These are phyloP conservation scores for Neonectria sp. DNA, from an alignment of 2,329 filamentous ascomycete species.

Conservation along the genomic window DNA sequence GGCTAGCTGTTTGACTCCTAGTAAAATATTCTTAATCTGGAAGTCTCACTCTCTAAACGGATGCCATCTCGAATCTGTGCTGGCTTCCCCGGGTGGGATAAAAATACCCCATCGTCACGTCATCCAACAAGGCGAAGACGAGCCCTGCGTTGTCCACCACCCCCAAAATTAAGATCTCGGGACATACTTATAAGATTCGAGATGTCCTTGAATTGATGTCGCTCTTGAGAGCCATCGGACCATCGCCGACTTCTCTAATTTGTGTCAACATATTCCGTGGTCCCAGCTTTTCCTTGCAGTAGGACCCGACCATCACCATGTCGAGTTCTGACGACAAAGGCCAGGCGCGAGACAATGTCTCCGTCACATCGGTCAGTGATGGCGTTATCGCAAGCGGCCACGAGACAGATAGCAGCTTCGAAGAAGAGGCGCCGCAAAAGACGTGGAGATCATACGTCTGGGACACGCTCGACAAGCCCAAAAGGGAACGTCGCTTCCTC, in stretches of 20 bases:
- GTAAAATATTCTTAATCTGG: background rate
- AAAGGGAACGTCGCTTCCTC: conserved; percentile 57
- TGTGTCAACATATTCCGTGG: background rate
- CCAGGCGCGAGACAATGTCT: conserved; percentile 17
- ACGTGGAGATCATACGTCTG: conserved; percentile 65
- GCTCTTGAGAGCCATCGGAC: background rate
- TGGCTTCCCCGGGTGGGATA: conserved; percentile 12
- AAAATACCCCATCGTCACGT: conserved; percentile 21
- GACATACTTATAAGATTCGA: conserved; percentile 6
- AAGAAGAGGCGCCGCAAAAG: conserved; percentile 49
- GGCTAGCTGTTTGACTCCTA: conserved; percentile 4
- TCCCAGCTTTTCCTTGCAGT: background rate
- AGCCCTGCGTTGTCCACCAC: conserved; percentile 5
- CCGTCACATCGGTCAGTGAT: conserved; percentile 26
- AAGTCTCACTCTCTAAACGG: background rate
- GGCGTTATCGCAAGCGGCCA: conserved; percentile 20
- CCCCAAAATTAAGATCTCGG: background rate
- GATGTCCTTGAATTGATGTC: background rate
- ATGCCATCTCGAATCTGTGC: background rate
- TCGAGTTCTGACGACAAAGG: conserved; percentile 21
- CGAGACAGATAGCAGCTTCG: conserved; percentile 34
- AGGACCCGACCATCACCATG: conserved; percentile 15
- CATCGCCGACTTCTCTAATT: background rate
- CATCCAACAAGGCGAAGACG: conserved; percentile 16
- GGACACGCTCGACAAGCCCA: conserved; percentile 63